Base-by-base conservation (phyloP, 73 alveolate species). In the Tetrahymena malaccensis region DNA sequence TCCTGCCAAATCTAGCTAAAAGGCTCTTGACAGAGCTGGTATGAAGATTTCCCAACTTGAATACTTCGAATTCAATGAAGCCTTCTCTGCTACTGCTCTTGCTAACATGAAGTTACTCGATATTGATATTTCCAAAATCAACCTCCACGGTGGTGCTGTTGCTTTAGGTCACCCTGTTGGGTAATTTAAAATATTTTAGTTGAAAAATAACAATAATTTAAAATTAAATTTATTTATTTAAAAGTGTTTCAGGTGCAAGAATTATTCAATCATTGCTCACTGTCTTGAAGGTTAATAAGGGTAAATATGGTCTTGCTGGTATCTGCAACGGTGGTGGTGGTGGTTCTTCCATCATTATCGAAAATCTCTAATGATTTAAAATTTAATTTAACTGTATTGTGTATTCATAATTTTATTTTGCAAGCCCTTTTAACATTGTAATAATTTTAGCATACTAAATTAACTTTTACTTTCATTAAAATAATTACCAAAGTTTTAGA, bases 241-340 rank as follows among this genome's bases (percentile, higher is more conserved):
- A 93, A 16, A 93, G 95, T 95, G 94, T 96, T 96, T 93, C 97
- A 93, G 99, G 99, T n/a, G 97, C 98, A 35, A 96, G 99, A 95
- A 97, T 98, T 55, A 96, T 98, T 43, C 94, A 97, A 40, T 95
- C 98, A 10, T 96, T 98, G 10, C 85, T 97, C 85, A 98, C 97
- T 84, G 98, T 95, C n/a, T 96, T 98, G 25, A 97, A 95, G 94
- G 19, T 55, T 35, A 97, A 97, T 94, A 55, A 98, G 43, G 98
- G 96, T 17, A 94, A 94, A 31, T 56, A 84, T 55, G 99, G 99
- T 55, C 84, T 97, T 96, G 99, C 99, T 38, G 96, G 98, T 50
- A 97, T 97, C 84, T 97, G 99, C 97, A 97, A 97, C 96, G 99
- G 99, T 33, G 99, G 99, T 37, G 99, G 99, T 58, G 99, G 99